Evolutionary conservation across 2,329 filamentous ascomycete species (phyloP).

Genomic region (Aschersonia sp.): DNA sequence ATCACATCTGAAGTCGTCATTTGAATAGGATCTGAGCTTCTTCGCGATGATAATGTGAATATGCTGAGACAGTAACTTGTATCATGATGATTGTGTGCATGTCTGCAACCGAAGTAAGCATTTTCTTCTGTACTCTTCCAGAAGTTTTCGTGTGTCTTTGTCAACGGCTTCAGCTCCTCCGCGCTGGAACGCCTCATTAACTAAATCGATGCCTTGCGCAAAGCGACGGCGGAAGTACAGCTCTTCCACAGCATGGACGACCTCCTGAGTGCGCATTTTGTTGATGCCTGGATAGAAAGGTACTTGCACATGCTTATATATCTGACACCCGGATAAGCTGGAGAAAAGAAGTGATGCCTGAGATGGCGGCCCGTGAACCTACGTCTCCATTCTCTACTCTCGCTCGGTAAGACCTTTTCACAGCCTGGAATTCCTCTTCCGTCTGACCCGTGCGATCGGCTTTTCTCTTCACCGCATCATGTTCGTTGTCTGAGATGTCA

Average conservation of each 20-base stretch:
- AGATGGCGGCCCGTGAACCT: slow-evolving; percentile 7
- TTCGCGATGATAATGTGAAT: no score
- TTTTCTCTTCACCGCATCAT: slow-evolving; percentile 7
- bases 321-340: slow-evolving; percentile 15
- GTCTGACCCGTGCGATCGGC: slow-evolving; percentile 26
- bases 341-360: neutral
- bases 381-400: slow-evolving; percentile 43
- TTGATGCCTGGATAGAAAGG: slow-evolving; percentile 21
- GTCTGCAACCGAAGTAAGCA: neutral
- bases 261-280: slow-evolving; percentile 34
- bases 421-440: slow-evolving; percentile 31
- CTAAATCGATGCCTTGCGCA: slow-evolving; percentile 27
- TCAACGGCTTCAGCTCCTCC: slow-evolving; percentile 22
- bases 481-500: slow-evolving; percentile 16
- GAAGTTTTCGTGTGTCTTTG: slow-evolving; percentile 22
- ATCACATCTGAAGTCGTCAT: no score
- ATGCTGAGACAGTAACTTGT: no score
- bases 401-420: slow-evolving; percentile 28
- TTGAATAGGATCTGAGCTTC: no score
- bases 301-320: slow-evolving; percentile 25
- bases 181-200: slow-evolving; percentile 18
- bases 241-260: slow-evolving; percentile 41
- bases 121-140: neutral
- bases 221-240: slow-evolving; percentile 39
- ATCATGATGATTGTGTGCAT: neutral